phyloP scores from a whole-genome alignment of 176 grass and related monocot species.

The Zea mays region Zm-B73-REFERENCE-NAM-5.0 NC_050104.1:103470001-103470500 shows the following conservation, averaged over 20 bases:
- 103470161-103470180: background rate
- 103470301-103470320: conserved; percentile 49
- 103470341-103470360: conserved; percentile 78
- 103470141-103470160: conserved; percentile 31
- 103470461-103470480: too few species aligned
- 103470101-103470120: conserved; percentile 39
- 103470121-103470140: conserved; percentile 4
- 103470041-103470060: conserved; percentile 8
- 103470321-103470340: conserved; percentile 62
- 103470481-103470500: too few species aligned
- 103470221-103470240: conserved; percentile 64
- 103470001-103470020: conserved; percentile 39
- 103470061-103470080: conserved; percentile 26
- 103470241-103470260: conserved; percentile 82
- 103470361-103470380: conserved; percentile 84
- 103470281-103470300: conserved; percentile 56
- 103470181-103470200: too few species aligned
- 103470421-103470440: too few species aligned
- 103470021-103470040: conserved; percentile 40
- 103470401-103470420: too few species aligned
- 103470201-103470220: too few species aligned
- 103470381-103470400: too few species aligned
- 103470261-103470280: conserved; percentile 67
- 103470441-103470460: too few species aligned
- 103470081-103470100: conserved; percentile 5